Conservation (phyloP, 2,329 filamentous ascomycete species). For the Trichoderma sp. region DNA sequence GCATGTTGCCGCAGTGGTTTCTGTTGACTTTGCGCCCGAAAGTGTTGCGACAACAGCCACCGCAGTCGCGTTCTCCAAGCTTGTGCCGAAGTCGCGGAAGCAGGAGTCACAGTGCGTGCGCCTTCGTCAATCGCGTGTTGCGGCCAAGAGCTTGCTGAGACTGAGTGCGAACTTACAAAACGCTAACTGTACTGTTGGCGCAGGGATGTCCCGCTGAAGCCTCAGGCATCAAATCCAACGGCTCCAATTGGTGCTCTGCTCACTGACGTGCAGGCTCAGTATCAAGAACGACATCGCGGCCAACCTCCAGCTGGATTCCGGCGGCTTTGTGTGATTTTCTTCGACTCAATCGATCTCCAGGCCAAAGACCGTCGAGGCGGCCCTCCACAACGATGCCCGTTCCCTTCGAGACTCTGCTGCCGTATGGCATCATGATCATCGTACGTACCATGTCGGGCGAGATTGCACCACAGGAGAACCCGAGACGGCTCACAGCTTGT, state of each 20-base stretch:
- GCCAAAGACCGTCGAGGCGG: constrained; percentile 40
- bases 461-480: constrained; percentile 7
- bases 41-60: constrained; percentile 24
- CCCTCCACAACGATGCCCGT: constrained; percentile 55
- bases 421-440: constrained; percentile 65
- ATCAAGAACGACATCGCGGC: constrained; percentile 16
- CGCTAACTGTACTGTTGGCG: constrained; percentile 23
- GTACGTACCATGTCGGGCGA: constrained; percentile 46
- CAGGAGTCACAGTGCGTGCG: constrained; percentile 31
- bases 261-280: constrained; percentile 25
- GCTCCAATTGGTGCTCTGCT: constrained; percentile 14
- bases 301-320: not conserved
- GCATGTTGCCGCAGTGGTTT: constrained; percentile 12
- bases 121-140: constrained; percentile 16
- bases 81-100: constrained; percentile 26
- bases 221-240: constrained; percentile 32
- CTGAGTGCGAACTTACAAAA: constrained; percentile 15
- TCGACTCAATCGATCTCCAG: not conserved
- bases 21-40: not conserved
- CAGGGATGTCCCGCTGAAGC: constrained; percentile 27
- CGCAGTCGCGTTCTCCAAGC: constrained; percentile 31
- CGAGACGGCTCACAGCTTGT: constrained; percentile 33
- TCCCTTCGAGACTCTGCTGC: constrained; percentile 65
- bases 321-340: no score
- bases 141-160: not conserved